These are phyloP conservation scores for Starmerella lactis-condensi DNA, from an alignment of 805 yeast genomes.

Conservation along the genomic window DNA sequence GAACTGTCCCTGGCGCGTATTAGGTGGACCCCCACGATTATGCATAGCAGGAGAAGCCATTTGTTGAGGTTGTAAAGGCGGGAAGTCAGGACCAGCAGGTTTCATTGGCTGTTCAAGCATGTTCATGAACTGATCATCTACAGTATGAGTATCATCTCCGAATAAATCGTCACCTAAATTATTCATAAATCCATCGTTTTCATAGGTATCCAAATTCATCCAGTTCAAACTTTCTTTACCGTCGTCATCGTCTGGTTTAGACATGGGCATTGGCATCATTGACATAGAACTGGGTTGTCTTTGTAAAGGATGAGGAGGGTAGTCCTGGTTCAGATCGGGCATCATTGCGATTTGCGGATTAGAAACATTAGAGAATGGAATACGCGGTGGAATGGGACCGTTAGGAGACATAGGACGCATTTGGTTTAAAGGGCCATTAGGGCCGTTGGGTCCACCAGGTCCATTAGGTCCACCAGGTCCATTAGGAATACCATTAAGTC, in stretches of 20 bases:
- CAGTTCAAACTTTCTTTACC: conserved; percentile 10
- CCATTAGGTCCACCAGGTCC: background rate
- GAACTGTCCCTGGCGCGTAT: background rate
- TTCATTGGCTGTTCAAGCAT: too few relatives aligned
- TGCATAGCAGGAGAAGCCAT: conserved; percentile 7
- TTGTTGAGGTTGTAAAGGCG: conserved; percentile 3
- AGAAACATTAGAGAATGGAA: background rate
- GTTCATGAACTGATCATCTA: conserved; percentile 4
- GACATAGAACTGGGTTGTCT: background rate
- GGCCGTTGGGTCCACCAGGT: too few relatives aligned
- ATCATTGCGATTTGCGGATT: conserved; percentile 2
- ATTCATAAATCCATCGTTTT: conserved; percentile 6
- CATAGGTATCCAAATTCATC: conserved; percentile 14
- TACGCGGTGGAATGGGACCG: background rate
- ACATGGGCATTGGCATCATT: conserved; percentile 1
- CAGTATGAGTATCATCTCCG: conserved; percentile 3
- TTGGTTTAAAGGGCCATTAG: too few relatives aligned
- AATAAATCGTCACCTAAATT: conserved; percentile 4
- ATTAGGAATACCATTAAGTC: background rate
- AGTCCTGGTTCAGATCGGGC: conserved; percentile 3
- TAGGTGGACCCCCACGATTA: conserved; percentile 1
- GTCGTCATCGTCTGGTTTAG: conserved; percentile 2
- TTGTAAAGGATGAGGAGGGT: background rate
- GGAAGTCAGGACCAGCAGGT: conserved; percentile 1
- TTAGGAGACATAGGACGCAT: background rate